Base-by-base conservation (phyloP, 176 grass and related monocot genomes). In the Guadua angustifolia region DNA sequence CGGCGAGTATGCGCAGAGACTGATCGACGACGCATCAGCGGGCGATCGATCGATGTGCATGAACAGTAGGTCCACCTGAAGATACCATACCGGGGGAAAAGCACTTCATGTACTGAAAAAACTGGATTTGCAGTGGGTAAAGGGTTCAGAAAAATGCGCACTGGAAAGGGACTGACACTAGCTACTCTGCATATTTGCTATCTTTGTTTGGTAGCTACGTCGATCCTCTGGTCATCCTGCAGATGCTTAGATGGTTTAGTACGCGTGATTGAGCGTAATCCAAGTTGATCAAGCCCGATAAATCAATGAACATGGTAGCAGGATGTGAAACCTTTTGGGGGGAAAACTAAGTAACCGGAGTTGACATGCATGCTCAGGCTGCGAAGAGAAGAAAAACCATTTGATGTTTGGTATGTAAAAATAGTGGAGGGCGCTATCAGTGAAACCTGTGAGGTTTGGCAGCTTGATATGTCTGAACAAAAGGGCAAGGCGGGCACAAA, bases 391-490 rank as follows among this genome's bases (percentile, higher is more conserved):
- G 66, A 35, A 83, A 78, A 86, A 5, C 29, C 21, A 47, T 43
- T 73, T 43, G 42, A 62, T 29, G 88, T 87, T 87, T 84, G 81
- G 84, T 43, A 39, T 44, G 75, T 74, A 22, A 55, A 83, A 74
- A 73, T 83, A 74, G 75, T 87, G 89, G 84, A 90, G 51, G 89
- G 84, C 52, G 80, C 84, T 84, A 75, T 90, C 89, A 69, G 80
- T 84, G 80, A 83, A 84, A 84, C 75, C 26, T 75, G 80, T 75
- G 39, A 84, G 80, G 89, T 90, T 87, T 80, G 89, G 84, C 89
- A 87, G 89, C 89, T 90, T 90, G 89, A 90, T 73, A 90, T 87
- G 84, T 83, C 87, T 90, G 84, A 90, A 90, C 68, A 19, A 75
- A 69, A 25, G 9, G 61, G 22, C 40, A 16, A 21, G 60, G 51